Base-by-base conservation (phyloP, 768 basidiomycete genomes). In the Trametes meyenii region DNA sequence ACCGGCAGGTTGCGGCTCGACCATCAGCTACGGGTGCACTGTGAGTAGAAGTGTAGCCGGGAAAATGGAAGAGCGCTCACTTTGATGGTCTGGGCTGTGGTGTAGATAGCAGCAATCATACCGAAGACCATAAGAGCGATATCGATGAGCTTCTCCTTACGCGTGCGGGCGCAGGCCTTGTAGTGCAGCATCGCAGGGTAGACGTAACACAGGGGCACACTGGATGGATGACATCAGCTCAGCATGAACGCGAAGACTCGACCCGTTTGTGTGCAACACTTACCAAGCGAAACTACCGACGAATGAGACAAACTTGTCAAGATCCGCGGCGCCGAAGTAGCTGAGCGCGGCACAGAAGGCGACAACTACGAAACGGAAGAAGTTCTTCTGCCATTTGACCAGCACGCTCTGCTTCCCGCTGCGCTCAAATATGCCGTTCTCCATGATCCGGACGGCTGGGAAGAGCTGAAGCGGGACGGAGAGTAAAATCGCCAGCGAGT, bases 381-480 rank as follows among this genome's bases (percentile, higher is more conserved):
- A 75, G 69, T 98, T 99, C 86, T 99, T 99, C 68, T 86, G 79
- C 97, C 96, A 98, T 73, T 99, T 98, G 72, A 98, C 90, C 58
- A 84, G 81, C 36, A 77, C 65, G 72, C 94, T 82, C 53, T 73
- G 80, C 74, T 98, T 98, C 50, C 97, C 97, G 67, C 91, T 94
- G 50, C 83, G 83, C 46, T 86, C 86, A 73, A 98, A 98, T 29
- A 98, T 69, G 3, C 92, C 96, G 70, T 98, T 96, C 81, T 99
- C 97, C 76, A 98, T 85, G 70, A 99, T 98, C 55, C 97, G 87
- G 49, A 96, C 88, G 2, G 96, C 97, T 0, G 97, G 97, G 92
- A 98, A 98, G 58, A 98, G 87, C 74, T 98, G 96, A 0, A 98
- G 84, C 0, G 96, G 95, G 8, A 91, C 89, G 14, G 95, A 97